Evolutionary conservation across 2,329 filamentous ascomycete species (phyloP), one percentile per base, ranked within the genome.

Genomic region (Paraphoma sp.): DNA sequence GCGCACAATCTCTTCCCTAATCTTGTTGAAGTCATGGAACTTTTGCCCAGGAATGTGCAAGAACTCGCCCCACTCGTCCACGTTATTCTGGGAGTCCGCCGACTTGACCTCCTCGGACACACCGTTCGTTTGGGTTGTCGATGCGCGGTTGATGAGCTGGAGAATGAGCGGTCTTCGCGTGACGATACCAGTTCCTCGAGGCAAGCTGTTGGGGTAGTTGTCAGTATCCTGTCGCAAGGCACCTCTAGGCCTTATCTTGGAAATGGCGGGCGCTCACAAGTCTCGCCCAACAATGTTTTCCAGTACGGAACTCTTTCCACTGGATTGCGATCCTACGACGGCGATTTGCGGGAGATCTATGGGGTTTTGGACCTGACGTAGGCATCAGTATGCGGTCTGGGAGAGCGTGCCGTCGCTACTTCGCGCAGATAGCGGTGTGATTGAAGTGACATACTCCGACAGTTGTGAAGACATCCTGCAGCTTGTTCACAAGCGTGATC

Each of bases 261-360:
- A n/a, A 40, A 28, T 40, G 36, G 42, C 17, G 36, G 41, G 45
- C 56, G 84, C 92, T 82, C 85, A 98, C 94, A 99, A 99, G 82
- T 99, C 95, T 83, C 95, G 87, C 57, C 95, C 95, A 55, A 99
- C 95, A 73, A 99, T 99, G 76, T 99, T 99, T 81, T 99, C 95
- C 73, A 99, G 81, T 69, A 99, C 95, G 16, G 95, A 99, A 85
- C 93, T 97, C 88, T 99, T 99, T 81, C 95, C 95, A 79, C 94
- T 97, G 17, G 95, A 99, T 83, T 99, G 95, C 79, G 93, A 97
- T 74, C 95, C 95, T 55, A 99, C 95, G 68, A 99, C 95, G 68
- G 90, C 94, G 78, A 99, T 99, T 83, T 99, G 95, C 53, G 95
- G 95, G 63, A 99, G 82, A 83, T 99, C 95, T 84, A 99, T 99